phyloP scores from a whole-genome alignment of 768 basidiomycete genomes.

The Suillus hirtellus region DNA sequence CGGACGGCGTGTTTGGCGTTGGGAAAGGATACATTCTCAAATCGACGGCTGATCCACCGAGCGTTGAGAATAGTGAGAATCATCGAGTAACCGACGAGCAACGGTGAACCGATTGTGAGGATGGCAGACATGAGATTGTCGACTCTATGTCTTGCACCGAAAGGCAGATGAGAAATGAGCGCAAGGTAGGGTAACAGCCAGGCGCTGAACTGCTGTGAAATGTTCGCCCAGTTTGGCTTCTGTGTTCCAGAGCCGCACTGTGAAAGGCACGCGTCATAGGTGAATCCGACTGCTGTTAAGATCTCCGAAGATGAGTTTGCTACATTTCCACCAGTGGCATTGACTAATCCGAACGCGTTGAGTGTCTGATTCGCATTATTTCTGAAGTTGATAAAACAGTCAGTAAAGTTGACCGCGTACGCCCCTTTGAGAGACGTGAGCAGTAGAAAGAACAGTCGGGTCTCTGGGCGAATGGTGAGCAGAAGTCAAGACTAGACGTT shows the following conservation, averaged over 20 bases:
- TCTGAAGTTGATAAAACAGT: conserved; percentile 17
- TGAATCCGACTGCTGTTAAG: conserved; percentile 15
- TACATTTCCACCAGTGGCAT: neutral
- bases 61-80: conserved; percentile 45
- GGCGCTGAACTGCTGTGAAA: conserved; percentile 38
- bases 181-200: conserved; percentile 54
- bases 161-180: conserved; percentile 49
- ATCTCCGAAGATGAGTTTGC: conserved; percentile 4
- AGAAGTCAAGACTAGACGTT: neutral
- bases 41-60: conserved; percentile 40
- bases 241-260: conserved; percentile 16
- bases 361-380: conserved; percentile 1
- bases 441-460: neutral
- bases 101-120: conserved; percentile 46
- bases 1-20: conserved; percentile 26
- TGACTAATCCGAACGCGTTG: conserved; percentile 5
- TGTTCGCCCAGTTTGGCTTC: conserved; percentile 19
- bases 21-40: conserved; percentile 31
- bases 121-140: conserved; percentile 46
- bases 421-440: neutral
- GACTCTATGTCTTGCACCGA: conserved; percentile 38
- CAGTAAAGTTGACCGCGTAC: conserved; percentile 9
- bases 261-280: conserved; percentile 1
- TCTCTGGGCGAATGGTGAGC: conserved; percentile 1
- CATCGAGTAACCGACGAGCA: conserved; percentile 47